A percentile compares a stretch with the other conserved stretches of the same genome.
phyloP scores from a whole-genome alignment of 805 yeast species.

The Schizosaccharomyces lindneri region DNA sequence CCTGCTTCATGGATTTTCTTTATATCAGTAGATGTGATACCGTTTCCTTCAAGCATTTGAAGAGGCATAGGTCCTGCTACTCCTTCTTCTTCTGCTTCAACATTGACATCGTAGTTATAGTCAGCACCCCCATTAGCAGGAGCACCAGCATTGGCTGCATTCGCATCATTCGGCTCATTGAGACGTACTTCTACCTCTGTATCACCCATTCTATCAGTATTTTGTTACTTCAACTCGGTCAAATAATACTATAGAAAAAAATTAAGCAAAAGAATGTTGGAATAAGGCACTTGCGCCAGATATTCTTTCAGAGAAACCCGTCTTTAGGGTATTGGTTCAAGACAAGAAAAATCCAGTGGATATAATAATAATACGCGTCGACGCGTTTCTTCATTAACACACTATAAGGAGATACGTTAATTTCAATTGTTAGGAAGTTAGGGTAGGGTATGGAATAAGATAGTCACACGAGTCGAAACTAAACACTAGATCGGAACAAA shows the following conservation, averaged over 20 bases:
- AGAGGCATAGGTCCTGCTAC: conserved; percentile 9
- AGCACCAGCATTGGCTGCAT: not conserved
- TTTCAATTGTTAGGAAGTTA: not conserved
- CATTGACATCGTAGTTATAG: not conserved
- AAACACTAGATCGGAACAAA: not conserved
- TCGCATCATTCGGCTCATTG: not conserved
- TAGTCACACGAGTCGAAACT: not conserved
- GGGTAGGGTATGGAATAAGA: not conserved
- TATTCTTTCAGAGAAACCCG: no score
- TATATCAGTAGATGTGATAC: conserved; percentile 57
- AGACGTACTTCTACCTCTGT: not conserved
- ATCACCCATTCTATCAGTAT: not conserved
- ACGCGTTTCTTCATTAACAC: not conserved
- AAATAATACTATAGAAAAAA: not conserved
- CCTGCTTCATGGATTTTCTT: conserved; percentile 64
- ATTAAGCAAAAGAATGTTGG: not conserved
- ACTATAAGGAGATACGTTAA: no score
- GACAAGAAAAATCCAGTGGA: no score
- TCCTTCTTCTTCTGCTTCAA: conserved; percentile 5
- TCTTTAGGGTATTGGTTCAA: no score
- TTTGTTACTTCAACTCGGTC: not conserved
- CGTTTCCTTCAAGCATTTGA: conserved; percentile 31
- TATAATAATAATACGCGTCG: not conserved
- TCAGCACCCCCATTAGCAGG: not conserved
- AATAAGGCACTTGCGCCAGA: not conserved